A percentile compares a stretch with the other conserved stretches of the same genome.
Evolutionary conservation across 2,329 filamentous ascomycete species (phyloP).

Genomic region (Cercospora nicotianae): DNA sequence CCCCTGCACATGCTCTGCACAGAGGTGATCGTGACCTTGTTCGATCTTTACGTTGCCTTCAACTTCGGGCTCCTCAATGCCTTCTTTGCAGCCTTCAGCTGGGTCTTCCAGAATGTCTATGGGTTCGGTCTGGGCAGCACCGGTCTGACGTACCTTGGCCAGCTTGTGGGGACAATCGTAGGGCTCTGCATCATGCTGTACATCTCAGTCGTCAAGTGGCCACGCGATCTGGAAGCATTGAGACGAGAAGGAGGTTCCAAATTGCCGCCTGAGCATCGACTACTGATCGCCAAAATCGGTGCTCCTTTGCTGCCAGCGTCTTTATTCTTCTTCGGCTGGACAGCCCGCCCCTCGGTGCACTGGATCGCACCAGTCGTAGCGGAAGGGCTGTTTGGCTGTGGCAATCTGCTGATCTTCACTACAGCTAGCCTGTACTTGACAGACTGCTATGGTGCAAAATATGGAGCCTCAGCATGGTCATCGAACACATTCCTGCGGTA

Average conservation of each 20-base stretch:
- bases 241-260: neutral
- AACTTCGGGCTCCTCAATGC: constrained; percentile 29
- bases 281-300: constrained; percentile 37
- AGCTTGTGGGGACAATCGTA: constrained; percentile 26
- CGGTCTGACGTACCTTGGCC: constrained; percentile 30
- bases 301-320: constrained; percentile 35
- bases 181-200: constrained; percentile 15
- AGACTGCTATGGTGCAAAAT: constrained; percentile 23
- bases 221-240: neutral
- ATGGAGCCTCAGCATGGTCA: constrained; percentile 37
- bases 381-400: constrained; percentile 41
- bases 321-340: constrained; percentile 42
- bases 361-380: constrained; percentile 43
- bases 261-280: constrained; percentile 34
- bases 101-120: constrained; percentile 28
- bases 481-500: constrained; percentile 34
- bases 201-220: constrained; percentile 7
- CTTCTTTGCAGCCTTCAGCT: constrained; percentile 31
- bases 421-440: constrained; percentile 21
- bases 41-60: constrained; percentile 28
- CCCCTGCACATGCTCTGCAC: constrained; percentile 35
- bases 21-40: constrained; percentile 37
- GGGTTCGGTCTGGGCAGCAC: constrained; percentile 28
- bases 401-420: constrained; percentile 41
- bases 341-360: constrained; percentile 33